phyloP scores from a whole-genome alignment of 192 early-diverging fungal species.

The Thoreauomyces humboldtii region DNA sequence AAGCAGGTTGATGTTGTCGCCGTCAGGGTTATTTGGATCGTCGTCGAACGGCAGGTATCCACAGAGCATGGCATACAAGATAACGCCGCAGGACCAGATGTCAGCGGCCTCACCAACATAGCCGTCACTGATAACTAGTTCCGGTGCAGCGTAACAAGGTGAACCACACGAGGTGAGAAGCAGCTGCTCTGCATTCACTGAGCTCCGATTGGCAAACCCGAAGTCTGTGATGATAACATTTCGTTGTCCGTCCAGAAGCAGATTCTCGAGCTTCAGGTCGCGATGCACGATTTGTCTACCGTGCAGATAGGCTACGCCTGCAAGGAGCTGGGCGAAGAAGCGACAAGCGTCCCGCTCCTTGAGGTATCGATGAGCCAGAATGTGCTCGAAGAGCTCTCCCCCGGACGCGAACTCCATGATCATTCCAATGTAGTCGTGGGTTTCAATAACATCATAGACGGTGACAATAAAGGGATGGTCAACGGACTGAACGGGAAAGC shows the following conservation, averaged over 20 bases:
- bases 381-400: slow-evolving; percentile 97
- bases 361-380: slow-evolving; percentile 89
- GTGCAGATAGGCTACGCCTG: slow-evolving; percentile 87
- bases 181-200: slow-evolving; percentile 55
- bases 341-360: slow-evolving; percentile 87
- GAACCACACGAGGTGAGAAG: slow-evolving; percentile 95
- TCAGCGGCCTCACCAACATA: slow-evolving; percentile 96
- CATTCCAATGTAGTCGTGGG: slow-evolving; percentile 94
- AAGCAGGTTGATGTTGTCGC: slow-evolving; percentile 57
- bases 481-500: slow-evolving; percentile 57
- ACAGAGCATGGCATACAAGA: slow-evolving; percentile 71
- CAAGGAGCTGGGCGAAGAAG: slow-evolving; percentile 90
- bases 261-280: slow-evolving; percentile 95
- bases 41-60: slow-evolving; percentile 66
- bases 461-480: slow-evolving; percentile 73
- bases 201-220: slow-evolving; percentile 94
- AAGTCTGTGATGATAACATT: slow-evolving; percentile 98
- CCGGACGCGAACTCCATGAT: slow-evolving; percentile 95
- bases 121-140: slow-evolving; percentile 93
- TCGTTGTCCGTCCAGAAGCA: slow-evolving; percentile 85
- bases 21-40: slow-evolving; percentile 59
- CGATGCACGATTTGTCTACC: slow-evolving; percentile 79
- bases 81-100: slow-evolving; percentile 99
- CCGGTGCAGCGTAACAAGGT: slow-evolving; percentile 98
- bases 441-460: slow-evolving; percentile 93